A percentile compares a stretch with the other conserved stretches of the same genome.
These are phyloP conservation scores for Coriaria nepalensis DNA, from an alignment of 306 rosid genomes.

Conservation along the genomic window DNA sequence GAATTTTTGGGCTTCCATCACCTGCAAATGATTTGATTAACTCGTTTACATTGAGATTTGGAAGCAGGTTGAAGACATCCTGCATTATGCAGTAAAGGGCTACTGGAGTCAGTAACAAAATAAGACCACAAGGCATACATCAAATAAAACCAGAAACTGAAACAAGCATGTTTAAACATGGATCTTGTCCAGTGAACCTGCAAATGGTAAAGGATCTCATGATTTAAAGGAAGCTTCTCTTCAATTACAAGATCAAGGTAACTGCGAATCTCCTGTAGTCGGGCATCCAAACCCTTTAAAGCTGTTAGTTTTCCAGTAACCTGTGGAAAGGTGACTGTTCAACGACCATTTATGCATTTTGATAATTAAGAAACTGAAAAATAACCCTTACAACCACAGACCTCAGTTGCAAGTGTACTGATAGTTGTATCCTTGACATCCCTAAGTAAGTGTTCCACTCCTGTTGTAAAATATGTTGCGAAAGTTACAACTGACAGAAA, in stretches of 20 bases:
- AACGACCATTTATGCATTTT: background rate
- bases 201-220: slow-evolving; percentile 79
- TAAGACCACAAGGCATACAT: no score
- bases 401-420: slow-evolving; percentile 88
- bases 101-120: background rate
- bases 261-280: slow-evolving; percentile 58
- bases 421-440: slow-evolving; percentile 71
- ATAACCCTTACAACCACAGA: slow-evolving; percentile 7
- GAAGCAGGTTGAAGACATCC: slow-evolving; percentile 53
- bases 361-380: background rate
- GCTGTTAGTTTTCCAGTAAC: slow-evolving; percentile 81
- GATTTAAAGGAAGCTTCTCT: slow-evolving; percentile 67
- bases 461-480: slow-evolving; percentile 27
- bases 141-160: background rate
- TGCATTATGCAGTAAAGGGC: slow-evolving; percentile 14
- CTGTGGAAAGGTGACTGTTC: slow-evolving; percentile 21
- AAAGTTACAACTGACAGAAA: background rate
- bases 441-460: slow-evolving; percentile 81
- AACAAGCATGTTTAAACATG: background rate
- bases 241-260: slow-evolving; percentile 79
- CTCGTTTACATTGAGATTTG: slow-evolving; percentile 42
- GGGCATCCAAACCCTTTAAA: slow-evolving; percentile 80
- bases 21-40: slow-evolving; percentile 48
- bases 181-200: slow-evolving; percentile 31
- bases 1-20: slow-evolving; percentile 1